A percentile compares a stretch with the other conserved stretches of the same genome.
phyloP scores from a whole-genome alignment of 2,329 filamentous ascomycete species.

The Penicillium sp. region DNA sequence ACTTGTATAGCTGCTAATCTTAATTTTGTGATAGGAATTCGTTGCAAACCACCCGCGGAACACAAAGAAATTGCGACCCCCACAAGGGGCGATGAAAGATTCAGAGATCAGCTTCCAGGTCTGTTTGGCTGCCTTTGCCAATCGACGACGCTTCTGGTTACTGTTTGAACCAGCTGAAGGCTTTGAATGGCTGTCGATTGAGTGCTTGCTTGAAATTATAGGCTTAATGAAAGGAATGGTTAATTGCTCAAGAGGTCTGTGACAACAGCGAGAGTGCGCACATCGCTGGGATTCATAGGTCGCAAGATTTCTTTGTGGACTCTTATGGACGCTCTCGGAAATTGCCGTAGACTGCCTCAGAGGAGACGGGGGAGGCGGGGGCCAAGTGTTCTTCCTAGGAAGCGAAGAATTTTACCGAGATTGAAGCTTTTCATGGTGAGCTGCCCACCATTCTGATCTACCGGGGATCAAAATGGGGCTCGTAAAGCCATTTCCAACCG shows the following conservation, averaged over 20 bases:
- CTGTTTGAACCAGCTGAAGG: not conserved
- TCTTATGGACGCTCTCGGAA: not conserved
- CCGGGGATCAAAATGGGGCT: slow-evolving; percentile 2
- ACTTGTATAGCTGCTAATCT: too few relatives aligned
- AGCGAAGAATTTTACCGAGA: not conserved
- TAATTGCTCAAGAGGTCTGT: not conserved
- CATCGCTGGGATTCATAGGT: not conserved
- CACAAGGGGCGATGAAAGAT: not conserved
- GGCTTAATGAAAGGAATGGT: not conserved
- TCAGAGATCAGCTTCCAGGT: not conserved
- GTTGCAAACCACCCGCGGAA: not conserved
- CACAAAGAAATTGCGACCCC: not conserved
- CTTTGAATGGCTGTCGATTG: not conserved
- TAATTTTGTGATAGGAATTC: not conserved
- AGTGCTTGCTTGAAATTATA: not conserved
- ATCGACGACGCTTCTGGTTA: not conserved
- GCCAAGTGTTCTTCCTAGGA: not conserved
- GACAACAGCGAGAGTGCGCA: not conserved
- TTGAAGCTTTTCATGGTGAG: not conserved
- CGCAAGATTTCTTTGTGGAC: too few relatives aligned
- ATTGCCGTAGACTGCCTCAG: not conserved
- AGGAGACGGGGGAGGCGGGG: not conserved
- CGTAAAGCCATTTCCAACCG: slow-evolving; percentile 20
- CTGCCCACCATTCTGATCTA: not conserved
- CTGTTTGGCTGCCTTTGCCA: not conserved